Evolutionary conservation across 768 basidiomycete genomes (phyloP).

Genomic region (Xerocomus potaroensis): DNA sequence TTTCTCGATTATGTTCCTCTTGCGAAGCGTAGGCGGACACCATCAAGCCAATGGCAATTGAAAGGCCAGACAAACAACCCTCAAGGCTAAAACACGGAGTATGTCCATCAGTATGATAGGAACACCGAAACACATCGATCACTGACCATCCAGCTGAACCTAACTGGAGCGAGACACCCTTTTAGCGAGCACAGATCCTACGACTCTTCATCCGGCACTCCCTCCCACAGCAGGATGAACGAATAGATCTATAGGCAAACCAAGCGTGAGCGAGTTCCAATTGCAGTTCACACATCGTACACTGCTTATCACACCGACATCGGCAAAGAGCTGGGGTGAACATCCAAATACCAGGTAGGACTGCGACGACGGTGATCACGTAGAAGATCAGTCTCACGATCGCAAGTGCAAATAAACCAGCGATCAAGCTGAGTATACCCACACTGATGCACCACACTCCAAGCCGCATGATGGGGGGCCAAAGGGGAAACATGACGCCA

Average conservation of each 20-base stretch:
- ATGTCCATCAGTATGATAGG: not conserved
- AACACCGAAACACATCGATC: not conserved
- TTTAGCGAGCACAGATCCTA: slow-evolving; percentile 2
- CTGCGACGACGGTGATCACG: slow-evolving; percentile 82
- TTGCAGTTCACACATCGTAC: no score
- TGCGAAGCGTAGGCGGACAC: no score
- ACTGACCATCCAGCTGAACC: no score
- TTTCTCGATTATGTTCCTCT: no score
- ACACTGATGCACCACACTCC: slow-evolving; percentile 96
- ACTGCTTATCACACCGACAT: slow-evolving; percentile 98
- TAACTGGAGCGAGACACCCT: no score
- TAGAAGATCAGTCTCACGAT: slow-evolving; percentile 92
- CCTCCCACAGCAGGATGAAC: slow-evolving; percentile 91
- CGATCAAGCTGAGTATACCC: slow-evolving; percentile 81
- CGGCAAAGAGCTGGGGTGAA: slow-evolving; percentile 97
- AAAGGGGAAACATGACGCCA: slow-evolving; percentile 98
- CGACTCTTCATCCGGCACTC: slow-evolving; percentile 41
- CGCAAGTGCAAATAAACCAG: slow-evolving; percentile 85
- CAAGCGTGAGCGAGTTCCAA: no score
- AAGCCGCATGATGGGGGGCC: slow-evolving; percentile 89
- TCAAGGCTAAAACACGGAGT: not conserved
- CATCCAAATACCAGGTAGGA: slow-evolving; percentile 95
- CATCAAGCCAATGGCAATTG: not conserved
- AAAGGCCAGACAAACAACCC: not conserved
- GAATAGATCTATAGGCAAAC: slow-evolving; percentile 75